Base-by-base conservation (phyloP, 2,329 filamentous ascomycete species). In the Aspergillus neoniger region DNA sequence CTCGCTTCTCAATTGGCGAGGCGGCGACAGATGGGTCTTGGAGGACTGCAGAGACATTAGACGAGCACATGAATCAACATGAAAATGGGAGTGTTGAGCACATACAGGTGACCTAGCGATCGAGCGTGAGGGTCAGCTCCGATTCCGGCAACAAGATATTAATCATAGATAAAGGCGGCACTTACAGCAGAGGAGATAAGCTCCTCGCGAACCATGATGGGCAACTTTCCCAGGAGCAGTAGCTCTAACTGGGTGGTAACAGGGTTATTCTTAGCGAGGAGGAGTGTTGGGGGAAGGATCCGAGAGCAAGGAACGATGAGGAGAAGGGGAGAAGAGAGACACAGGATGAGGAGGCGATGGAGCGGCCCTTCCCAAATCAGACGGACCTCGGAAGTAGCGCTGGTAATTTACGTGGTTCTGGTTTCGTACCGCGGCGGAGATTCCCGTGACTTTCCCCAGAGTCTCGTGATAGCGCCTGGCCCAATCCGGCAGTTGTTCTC, bases 171-270 rank as follows among this genome's bases (percentile, higher is more conserved):
- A 63, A 55, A 58, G 36, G 60, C 58, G 51, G 52, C 48, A 80
- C 83, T 74, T 83, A 90, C 88, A 74, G 91, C 93, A 74, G 92
- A 96, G 69, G 87, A 83, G 71, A 96, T 87, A 66, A 97, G 83
- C 76, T 98, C 94, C 86, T 98, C 94, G 75, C 95, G 92, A 82
- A 96, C 92, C 82, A 93, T 88, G 83, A 88, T 94, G 78, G 32
- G 58, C 55, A 54, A 39, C 15, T 56, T 63, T 55, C 60, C 56
- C 61, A 58, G 25, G 56, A 57, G 48, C 49, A 14, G 54, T 53
- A 48, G 23, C 55, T 59, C 23, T 50, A 23, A 30, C 36, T 50
- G 50, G 54, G 57, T 49, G 39, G 53, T 50, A 32, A 12, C 2
- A 23, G 36, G 30, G 8, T 32, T n/a, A 36, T 55, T 15, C 12